Base-by-base conservation (phyloP, 2,329 filamentous ascomycete species). In the Orbilia quercus region DNA sequence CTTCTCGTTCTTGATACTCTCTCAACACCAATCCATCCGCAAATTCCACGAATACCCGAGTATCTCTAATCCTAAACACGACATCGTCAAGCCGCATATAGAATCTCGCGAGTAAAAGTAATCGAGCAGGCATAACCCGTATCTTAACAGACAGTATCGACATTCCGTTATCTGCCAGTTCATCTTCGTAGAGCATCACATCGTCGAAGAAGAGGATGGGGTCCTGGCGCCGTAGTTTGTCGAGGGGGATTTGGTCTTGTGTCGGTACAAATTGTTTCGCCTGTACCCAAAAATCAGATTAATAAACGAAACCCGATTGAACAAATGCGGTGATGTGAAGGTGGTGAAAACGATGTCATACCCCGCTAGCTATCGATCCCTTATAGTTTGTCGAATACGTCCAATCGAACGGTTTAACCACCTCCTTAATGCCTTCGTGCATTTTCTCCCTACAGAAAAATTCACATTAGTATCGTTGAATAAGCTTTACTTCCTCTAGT, bases 391-490 rank as follows among this genome's bases (percentile, higher is more conserved):
- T 96, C 76, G 89, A 95, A 82, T 98, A 99, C 75, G 92, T 96
- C 95, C 95, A 99, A 82, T 99, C 95, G 80, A 96, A 99, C 1
- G 94, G 93, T 82, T 93, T 93, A 62, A 99, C 91, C 23, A 97
- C 89, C 79, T 97, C 92, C 79, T 91, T 92, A 80, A 99, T 96
- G 64, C 90, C 91, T 78, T 90, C 87, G 76, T 92, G 90, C 54
- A 90, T 90, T 77, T 91, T 91, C 80, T 89, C 88, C 80, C 92
- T 92, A 67, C n/a, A 11, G 44, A 78, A 53, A 78, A 23, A 42
- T 11, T 23, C 20, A 54, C 16, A 20, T 18, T 23, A 53, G 12
- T 22, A 4, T 31, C 28, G 9, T 9, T 12, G 14, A n/a, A n/a
- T n/a, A n/a, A 71, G 51, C 54, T 14, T 18, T 11, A 12, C 2